phyloP scores from a whole-genome alignment of 345 rosid species.

The Citrus inodora region DNA sequence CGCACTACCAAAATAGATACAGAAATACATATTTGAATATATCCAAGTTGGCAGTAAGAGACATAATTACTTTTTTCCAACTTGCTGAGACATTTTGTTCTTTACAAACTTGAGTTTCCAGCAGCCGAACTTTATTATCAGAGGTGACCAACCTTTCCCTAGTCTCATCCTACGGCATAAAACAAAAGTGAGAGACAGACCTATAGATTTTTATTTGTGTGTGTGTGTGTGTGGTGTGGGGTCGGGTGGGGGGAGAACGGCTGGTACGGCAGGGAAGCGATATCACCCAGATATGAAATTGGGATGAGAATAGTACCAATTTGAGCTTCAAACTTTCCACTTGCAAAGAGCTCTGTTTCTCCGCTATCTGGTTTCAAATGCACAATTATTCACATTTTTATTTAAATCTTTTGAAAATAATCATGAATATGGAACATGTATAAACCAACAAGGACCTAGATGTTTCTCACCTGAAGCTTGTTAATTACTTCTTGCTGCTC shows the following conservation, averaged over 20 bases:
- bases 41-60: conserved; percentile 1
- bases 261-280: neutral
- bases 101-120: conserved; percentile 77
- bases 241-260: no score
- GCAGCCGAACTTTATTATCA: conserved; percentile 85
- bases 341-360: conserved; percentile 71
- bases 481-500: conserved; percentile 79
- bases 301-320: conserved; percentile 45
- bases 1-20: neutral
- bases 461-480: conserved; percentile 71
- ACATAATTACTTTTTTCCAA: conserved; percentile 55
- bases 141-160: conserved; percentile 80
- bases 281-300: neutral
- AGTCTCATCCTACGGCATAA: conserved; percentile 64
- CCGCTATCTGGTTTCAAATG: conserved; percentile 53
- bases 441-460: neutral
- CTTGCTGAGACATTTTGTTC: conserved; percentile 60
- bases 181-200: conserved; percentile 11
- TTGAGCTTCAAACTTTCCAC: conserved; percentile 75
- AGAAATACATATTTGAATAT: neutral
- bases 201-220: neutral
- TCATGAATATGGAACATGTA: conserved; percentile 7
- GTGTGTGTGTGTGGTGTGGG: no score
- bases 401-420: conserved; percentile 6
- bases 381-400: conserved; percentile 16